These are phyloP conservation scores for Lactarius quietus DNA, from an alignment of 768 basidiomycete genomes.

Conservation along the genomic window DNA sequence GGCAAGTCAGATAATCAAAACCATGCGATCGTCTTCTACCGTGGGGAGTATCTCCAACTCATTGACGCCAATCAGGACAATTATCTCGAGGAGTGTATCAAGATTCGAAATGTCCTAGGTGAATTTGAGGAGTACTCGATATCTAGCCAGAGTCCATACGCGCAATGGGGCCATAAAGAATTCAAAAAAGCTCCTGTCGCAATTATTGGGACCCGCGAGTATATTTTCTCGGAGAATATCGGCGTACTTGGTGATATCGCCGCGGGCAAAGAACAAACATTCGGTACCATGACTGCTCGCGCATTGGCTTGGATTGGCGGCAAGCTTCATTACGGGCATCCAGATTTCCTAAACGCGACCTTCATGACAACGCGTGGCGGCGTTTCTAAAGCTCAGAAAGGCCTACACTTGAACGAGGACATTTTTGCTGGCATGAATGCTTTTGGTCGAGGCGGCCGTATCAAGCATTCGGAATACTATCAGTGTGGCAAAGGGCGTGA, in stretches of 20 bases:
- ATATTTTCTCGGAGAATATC: constrained; percentile 99
- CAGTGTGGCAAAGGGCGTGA: constrained; percentile 99
- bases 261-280: constrained; percentile 99
- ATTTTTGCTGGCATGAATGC: constrained; percentile 99
- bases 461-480: constrained; percentile 99
- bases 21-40: constrained; percentile 98
- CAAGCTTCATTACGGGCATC: constrained; percentile 98
- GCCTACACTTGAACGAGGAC: constrained; percentile 97
- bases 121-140: constrained; percentile 95
- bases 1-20: constrained; percentile 99
- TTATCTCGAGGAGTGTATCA: constrained; percentile 97
- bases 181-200: constrained; percentile 89
- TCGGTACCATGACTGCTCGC: constrained; percentile 97
- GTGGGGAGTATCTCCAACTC: constrained; percentile 97
- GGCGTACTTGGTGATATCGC: constrained; percentile 99
- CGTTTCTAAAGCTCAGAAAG: constrained; percentile 99
- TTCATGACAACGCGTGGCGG: constrained; percentile 99
- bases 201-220: constrained; percentile 97
- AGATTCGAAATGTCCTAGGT: constrained; percentile 95
- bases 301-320: constrained; percentile 96
- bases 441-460: constrained; percentile 94
- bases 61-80: constrained; percentile 99
- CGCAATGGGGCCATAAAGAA: constrained; percentile 93
- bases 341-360: constrained; percentile 96
- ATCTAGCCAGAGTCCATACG: constrained; percentile 92